A percentile compares a stretch with the other conserved stretches of the same genome.
Evolutionary conservation across 2,329 filamentous ascomycete species (phyloP).

Genomic region (Pseudophaeomoniella oleicola): DNA sequence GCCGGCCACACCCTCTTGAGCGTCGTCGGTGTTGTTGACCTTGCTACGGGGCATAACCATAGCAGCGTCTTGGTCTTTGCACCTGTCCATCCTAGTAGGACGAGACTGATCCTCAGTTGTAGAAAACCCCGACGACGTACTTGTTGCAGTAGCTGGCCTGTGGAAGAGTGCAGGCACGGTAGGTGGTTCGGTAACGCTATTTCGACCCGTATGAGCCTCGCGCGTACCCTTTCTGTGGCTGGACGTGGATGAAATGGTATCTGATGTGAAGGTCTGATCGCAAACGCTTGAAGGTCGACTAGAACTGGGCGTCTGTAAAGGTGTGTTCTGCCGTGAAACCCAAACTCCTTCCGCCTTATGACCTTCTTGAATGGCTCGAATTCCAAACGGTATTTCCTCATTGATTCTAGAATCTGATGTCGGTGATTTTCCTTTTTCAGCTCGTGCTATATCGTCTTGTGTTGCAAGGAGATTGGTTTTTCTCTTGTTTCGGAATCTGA

Average conservation of each 20-base stretch:
- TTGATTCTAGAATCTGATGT: constrained; percentile 36
- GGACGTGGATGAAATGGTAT: not conserved
- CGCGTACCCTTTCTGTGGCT: too few species aligned
- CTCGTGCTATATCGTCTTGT: constrained; percentile 45
- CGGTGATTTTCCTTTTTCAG: constrained; percentile 33
- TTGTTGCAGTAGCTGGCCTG: too few species aligned
- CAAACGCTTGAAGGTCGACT: constrained; percentile 2
- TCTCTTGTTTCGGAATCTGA: constrained; percentile 43
- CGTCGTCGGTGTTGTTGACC: too few species aligned
- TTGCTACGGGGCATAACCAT: too few species aligned
- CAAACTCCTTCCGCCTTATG: constrained; percentile 76
- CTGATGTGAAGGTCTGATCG: not conserved
- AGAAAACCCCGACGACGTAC: too few species aligned
- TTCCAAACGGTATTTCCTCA: constrained; percentile 67
- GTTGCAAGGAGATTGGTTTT: constrained; percentile 40
- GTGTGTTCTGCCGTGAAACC: constrained; percentile 41
- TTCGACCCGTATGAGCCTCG: too few species aligned
- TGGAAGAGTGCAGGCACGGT: too few species aligned
- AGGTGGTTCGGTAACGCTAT: too few species aligned
- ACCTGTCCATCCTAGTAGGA: too few species aligned
- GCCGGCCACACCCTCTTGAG: too few species aligned
- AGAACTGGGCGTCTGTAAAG: constrained; percentile 7
- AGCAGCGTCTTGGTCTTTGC: too few species aligned
- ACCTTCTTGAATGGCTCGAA: constrained; percentile 70
- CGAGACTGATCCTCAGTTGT: too few species aligned